Base-by-base conservation (phyloP, 805 yeast genomes). In the Starmerella floricola region DNA sequence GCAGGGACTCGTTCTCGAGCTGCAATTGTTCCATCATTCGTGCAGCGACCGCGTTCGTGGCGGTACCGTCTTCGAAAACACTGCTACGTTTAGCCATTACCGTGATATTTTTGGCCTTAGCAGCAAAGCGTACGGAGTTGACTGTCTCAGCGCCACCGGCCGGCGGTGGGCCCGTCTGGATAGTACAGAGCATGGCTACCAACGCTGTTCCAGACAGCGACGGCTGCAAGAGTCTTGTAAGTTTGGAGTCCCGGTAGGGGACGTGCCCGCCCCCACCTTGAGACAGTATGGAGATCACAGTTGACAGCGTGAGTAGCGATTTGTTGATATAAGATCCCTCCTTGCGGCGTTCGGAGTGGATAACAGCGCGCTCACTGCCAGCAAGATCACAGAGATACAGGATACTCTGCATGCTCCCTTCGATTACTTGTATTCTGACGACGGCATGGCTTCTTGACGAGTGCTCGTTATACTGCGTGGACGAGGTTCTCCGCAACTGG, bases 251-350 rank as follows among this genome's bases (percentile, higher is more conserved):
- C 58, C 98, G 68, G 62, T 84, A 88, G 0, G 96, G 96, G 28
- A 91, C 73, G 57, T 91, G 96, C 12, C 73, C 75, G 18, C 59
- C 58, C 28, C 59, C 54, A 16, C 59, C 56, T 13, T 65, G 68
- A 19, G 83, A 73, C 30, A 88, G 66, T 52, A 84, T 78, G 20
- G 93, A 76, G 44, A 88, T 86, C n/a, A 88, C 95, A 1, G 94
- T 83, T 5, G 95, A 86, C 38, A 88, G 69, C 0, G 97, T 93
- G 40, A 88, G 66, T 32, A 88, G 68, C 0, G 96, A 87, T 58
- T 86, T 86, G 65, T 88, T 88, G 58, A 88, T 88, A 57, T 69
- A 91, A 0, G 95, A 74, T 18, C 97, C 98, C 64, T 88, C 98
- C 60, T 86, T 84, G 42, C 96, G 67, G 53, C 97, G 71, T 56